Base-by-base conservation (phyloP, 2,329 filamentous ascomycete genomes). In the Cladosporium sp. region DNA sequence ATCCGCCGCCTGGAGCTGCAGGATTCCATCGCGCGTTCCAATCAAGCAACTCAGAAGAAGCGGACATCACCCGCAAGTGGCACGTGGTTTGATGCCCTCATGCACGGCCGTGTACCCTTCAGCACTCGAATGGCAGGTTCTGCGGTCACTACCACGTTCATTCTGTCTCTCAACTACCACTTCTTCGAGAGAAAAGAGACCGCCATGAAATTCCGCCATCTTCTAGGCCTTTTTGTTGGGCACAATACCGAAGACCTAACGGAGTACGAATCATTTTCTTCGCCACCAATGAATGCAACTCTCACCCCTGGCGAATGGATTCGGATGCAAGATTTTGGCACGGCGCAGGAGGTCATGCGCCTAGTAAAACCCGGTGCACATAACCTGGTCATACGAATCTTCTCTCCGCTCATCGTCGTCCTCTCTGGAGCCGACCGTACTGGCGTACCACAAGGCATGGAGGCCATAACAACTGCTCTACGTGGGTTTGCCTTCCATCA, bases 301-400 rank as follows among this genome's bases (percentile, higher is more conserved):
- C 77, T 87, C 54, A 87, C 83, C n/a, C 87, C 85, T 1, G 82
- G 79, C 3, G 85, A 87, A 13, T 92, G 88, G 88, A 73, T 91
- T 43, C 79, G 80, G 20, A 75, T 89, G 50, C 88, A 91, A 64
- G 87, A 91, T 58, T 86, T 89, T 59, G 85, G 88, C 61, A 89
- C 86, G 1, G 87, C 86, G 2, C 80, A 79, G 32, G 88, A 91
- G 61, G 79, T 91, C 13, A 88, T 91, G 64, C 77, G 81, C n/a
- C 79, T 87, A 27, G 79, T 90, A 59, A 89, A 88, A 56, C 87
- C 87, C 6, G 73, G 78, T 49, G 80, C 83, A 1, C 78, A 87
- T 61, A 86, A 82, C 65, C 88, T 89, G 63, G 74, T 88, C 15
- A 86, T 88, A 18, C 79, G 80, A 39, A 85, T 91, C 1, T 88